These are phyloP conservation scores for Epichloe coenophiala DNA, from an alignment of 2,329 filamentous ascomycete genomes.

Conservation along the genomic window DNA sequence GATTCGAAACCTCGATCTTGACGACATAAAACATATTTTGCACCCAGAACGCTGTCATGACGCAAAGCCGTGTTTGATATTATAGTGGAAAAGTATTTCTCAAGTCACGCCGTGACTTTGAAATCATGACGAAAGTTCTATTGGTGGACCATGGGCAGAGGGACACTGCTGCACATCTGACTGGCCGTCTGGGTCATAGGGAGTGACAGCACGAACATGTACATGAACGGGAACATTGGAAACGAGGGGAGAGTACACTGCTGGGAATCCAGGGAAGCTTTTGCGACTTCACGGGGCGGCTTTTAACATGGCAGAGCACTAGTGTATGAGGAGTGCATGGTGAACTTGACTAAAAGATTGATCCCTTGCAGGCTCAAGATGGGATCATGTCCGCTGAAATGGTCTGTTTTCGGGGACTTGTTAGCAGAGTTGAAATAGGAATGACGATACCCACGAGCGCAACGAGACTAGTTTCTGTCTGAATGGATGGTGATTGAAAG, in stretches of 20 bases:
- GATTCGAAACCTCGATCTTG: neutral
- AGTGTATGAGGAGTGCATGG: neutral
- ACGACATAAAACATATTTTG: neutral
- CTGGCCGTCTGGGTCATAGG: neutral
- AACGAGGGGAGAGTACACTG: neutral
- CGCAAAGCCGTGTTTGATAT: neutral
- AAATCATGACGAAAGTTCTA: neutral
- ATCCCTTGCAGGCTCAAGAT: neutral
- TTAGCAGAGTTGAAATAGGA: neutral
- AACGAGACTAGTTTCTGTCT: neutral
- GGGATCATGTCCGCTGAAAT: neutral
- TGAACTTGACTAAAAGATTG: neutral
- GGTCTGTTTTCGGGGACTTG: neutral
- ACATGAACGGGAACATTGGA: neutral
- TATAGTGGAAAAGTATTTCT: neutral
- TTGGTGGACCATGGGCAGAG: neutral
- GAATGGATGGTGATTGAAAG: neutral
- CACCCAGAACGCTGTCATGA: neutral
- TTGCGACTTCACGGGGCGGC: neutral
- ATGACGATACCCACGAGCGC: slow-evolving; percentile 4
- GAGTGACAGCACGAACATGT: neutral
- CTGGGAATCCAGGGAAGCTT: neutral
- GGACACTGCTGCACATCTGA: neutral
- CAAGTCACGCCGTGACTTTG: neutral
- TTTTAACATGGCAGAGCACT: neutral